Base-by-base conservation (phyloP, 176 grass and related monocot genomes). In the Guadua angustifolia region DNA sequence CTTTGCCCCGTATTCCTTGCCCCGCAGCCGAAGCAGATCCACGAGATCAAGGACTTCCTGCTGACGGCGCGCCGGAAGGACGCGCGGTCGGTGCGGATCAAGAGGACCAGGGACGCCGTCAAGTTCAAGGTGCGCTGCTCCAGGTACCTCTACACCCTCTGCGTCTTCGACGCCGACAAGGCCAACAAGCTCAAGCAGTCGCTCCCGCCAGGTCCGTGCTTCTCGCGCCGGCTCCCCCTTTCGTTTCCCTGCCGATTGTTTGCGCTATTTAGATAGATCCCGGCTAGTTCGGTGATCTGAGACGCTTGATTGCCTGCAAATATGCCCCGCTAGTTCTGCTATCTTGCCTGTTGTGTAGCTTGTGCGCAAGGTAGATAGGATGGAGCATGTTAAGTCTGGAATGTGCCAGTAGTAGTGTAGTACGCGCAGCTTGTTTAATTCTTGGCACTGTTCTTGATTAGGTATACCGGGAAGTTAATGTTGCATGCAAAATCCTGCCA, bases 31-130 rank as follows among this genome's bases (percentile, higher is more conserved):
- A 95, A 90, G 90, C 85, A 95, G 90, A 95, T 95, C 74, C 88
- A 92, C 73, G 93, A 95, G 90, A 95, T 95, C 78, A 95, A 95
- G 93, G 93, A 90, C 77, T 95, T 95, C 90, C 90, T 95, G 21
- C 90, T 95, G 73, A 92, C 93, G 16, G 93, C 93, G 67, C 86
- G 93, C 79, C 88, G 90, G 82, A 95, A 95, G 85, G 93, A 95
- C 40, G 93, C 93, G 50, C 84, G 88, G 42, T 95, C 88, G 26
- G 93, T 95, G 74, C 83, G 89, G 56, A 95, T 95, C 73, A 92
- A 92, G 85, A 89, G 93, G 53, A 89, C 89, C 77, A 94, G 92
- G 88, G 85, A 88, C 83, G 90, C 86, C 25, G 90, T 95, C 69
- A 95, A 95, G 85, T 95, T 95, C 81, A 95, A 95, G 93, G 93